Conservation (phyloP, 2,329 filamentous ascomycete genomes). For the Neonectria neomacrospora region DNA sequence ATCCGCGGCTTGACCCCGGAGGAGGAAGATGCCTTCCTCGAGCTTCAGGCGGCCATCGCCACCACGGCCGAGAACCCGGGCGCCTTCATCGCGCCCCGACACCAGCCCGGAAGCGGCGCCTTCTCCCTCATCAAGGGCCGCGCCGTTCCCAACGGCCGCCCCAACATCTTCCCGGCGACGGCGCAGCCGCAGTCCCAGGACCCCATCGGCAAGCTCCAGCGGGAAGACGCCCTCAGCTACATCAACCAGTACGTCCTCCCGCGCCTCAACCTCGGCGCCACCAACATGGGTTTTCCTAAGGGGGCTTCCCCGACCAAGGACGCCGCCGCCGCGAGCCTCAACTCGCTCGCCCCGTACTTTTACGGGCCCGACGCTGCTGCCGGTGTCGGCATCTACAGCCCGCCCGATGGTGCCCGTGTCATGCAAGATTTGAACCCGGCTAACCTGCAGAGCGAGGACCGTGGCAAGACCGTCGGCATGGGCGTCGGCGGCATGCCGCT, state of each 20-base stretch:
- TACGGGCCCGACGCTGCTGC: slow-evolving; percentile 60
- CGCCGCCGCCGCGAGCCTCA: slow-evolving; percentile 61
- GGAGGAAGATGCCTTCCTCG: slow-evolving; percentile 76
- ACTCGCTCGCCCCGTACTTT: slow-evolving; percentile 67
- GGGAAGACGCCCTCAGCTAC: slow-evolving; percentile 73
- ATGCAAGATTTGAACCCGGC: slow-evolving; percentile 50
- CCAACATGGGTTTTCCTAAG: slow-evolving; percentile 57
- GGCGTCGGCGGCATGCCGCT: slow-evolving; percentile 60
- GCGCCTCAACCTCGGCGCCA: slow-evolving; percentile 64
- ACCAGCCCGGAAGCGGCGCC: slow-evolving; percentile 64
- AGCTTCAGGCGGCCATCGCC: slow-evolving; percentile 71
- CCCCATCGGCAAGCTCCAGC: slow-evolving; percentile 72
- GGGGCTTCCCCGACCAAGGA: slow-evolving; percentile 54
- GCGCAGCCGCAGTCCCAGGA: slow-evolving; percentile 62
- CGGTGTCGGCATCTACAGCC: slow-evolving; percentile 57
- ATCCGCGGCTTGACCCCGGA: slow-evolving; percentile 76
- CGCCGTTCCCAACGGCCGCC: slow-evolving; percentile 71
- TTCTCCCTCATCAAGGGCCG: slow-evolving; percentile 73
- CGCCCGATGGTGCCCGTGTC: slow-evolving; percentile 50
- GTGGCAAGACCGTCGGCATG: slow-evolving; percentile 46
- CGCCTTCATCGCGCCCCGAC: slow-evolving; percentile 65
- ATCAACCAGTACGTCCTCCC: slow-evolving; percentile 77
- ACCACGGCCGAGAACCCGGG: slow-evolving; percentile 62
- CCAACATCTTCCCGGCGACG: slow-evolving; percentile 68
- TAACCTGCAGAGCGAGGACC: slow-evolving; percentile 45